Conservation (phyloP, 1,284 basidiomycete genomes). For the Malassezia sympodialis region DNA sequence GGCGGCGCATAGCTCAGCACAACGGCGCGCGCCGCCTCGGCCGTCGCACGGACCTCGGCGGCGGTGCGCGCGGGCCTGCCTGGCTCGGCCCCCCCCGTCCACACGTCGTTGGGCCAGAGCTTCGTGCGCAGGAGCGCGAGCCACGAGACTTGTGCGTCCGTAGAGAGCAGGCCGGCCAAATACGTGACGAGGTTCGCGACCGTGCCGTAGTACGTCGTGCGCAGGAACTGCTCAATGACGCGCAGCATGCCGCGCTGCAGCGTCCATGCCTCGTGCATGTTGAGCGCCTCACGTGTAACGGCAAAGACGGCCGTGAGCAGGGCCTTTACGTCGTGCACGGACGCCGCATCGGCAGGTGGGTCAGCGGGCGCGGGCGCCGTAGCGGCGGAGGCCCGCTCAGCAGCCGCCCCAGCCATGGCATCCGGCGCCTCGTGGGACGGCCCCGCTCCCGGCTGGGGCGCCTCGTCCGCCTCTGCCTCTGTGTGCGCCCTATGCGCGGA, state of each 20-base stretch:
- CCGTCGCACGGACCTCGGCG: slow-evolving; percentile 27
- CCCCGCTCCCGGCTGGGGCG: too few relatives aligned
- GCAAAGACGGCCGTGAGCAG: slow-evolving; percentile 46
- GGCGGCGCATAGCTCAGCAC: slow-evolving; percentile 41
- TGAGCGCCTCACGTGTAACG: slow-evolving; percentile 47
- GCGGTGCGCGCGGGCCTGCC: slow-evolving; percentile 11
- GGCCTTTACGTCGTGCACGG: slow-evolving; percentile 37
- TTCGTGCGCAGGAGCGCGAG: slow-evolving; percentile 25
- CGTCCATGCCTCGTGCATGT: slow-evolving; percentile 46
- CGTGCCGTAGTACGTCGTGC: slow-evolving; percentile 39
- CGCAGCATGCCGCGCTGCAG: slow-evolving; percentile 45
- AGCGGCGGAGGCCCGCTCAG: too few relatives aligned
- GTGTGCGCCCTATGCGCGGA: too few relatives aligned
- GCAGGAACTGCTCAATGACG: slow-evolving; percentile 44
- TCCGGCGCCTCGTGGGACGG: not conserved
- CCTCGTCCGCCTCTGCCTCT: not conserved
- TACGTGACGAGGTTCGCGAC: slow-evolving; percentile 38
- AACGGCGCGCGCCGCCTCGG: slow-evolving; percentile 30
- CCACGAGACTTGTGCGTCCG: slow-evolving; percentile 31
- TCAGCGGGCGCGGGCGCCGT: not conserved
- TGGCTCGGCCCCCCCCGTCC: not conserved
- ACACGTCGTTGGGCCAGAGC: slow-evolving; percentile 40
- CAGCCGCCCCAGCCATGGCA: too few relatives aligned
- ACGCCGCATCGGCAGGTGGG: slow-evolving; percentile 12
- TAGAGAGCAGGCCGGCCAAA: slow-evolving; percentile 29